phyloP scores from a whole-genome alignment of 306 rosid genomes.

The Comarum palustre region DNA sequence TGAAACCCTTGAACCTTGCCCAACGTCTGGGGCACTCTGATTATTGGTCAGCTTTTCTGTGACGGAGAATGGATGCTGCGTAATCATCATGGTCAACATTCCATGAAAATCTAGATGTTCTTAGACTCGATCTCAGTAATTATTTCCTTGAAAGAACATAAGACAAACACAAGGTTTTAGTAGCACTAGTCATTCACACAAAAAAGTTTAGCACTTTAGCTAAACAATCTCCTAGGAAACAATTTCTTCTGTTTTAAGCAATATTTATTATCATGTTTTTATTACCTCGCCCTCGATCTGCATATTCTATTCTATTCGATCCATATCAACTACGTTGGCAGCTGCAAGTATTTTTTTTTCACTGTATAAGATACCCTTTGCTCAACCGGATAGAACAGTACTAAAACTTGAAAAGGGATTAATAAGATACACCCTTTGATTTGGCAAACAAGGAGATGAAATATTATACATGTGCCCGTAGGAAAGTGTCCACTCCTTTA shows the following conservation, averaged over 20 bases:
- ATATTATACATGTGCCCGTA: background rate
- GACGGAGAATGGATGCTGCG: background rate
- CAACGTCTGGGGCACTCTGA: conserved; percentile 8
- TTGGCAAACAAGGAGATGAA: background rate
- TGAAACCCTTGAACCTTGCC: conserved; percentile 15
- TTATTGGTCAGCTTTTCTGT: conserved; percentile 5
- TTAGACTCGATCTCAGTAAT: background rate
- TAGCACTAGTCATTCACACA: background rate
- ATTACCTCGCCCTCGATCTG: background rate
- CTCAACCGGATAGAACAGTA: background rate
- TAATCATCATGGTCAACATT: conserved; percentile 5
- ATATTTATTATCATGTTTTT: too few relatives aligned
- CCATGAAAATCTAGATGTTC: background rate
- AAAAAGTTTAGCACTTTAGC: too few relatives aligned
- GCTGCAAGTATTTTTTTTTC: too few relatives aligned
- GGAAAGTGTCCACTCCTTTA: background rate
- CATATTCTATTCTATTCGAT: background rate
- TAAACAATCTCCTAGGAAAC: background rate
- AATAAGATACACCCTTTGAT: background rate
- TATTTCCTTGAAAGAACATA: background rate
- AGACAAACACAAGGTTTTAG: background rate
- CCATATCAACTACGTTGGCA: background rate
- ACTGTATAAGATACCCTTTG: too few relatives aligned
- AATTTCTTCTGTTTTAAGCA: too few relatives aligned
- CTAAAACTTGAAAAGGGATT: background rate